Percentiles rank a stretch among this genome's conserved stretches.
These are phyloP conservation scores for Jatropha multifida DNA, from an alignment of 441 rosid species.

Conservation along the genomic window DNA sequence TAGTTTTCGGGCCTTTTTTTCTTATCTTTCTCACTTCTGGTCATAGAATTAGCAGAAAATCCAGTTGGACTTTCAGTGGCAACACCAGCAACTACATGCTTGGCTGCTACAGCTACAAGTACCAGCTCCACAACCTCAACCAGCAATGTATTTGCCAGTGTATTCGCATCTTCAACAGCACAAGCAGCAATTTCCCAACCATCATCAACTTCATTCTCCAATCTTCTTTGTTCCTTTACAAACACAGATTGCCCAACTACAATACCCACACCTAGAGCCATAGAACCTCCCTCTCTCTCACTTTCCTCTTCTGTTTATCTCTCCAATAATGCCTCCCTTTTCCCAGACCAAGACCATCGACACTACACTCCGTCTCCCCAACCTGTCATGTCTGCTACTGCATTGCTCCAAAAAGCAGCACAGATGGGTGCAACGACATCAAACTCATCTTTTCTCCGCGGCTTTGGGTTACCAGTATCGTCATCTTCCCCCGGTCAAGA, in stretches of 20 bases:
- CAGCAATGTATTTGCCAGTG: constrained; percentile 36
- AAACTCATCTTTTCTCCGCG: constrained; percentile 54
- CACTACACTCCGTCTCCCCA: constrained; percentile 41
- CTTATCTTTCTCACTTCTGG: not conserved
- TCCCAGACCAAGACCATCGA: constrained; percentile 30
- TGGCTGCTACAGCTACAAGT: constrained; percentile 19
- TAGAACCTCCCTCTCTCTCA: constrained; percentile 52
- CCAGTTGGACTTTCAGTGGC: constrained; percentile 35
- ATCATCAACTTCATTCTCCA: constrained; percentile 32
- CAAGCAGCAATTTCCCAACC: constrained; percentile 19
- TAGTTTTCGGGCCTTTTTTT: not conserved
- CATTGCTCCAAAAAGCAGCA: constrained; percentile 90
- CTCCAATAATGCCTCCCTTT: constrained; percentile 42
- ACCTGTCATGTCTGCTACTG: constrained; percentile 89
- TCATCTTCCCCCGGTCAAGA: constrained; percentile 39
- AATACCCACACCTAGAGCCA: constrained; percentile 18
- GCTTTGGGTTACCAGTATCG: constrained; percentile 61
- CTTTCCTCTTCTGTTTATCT: constrained; percentile 48
- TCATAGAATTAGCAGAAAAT: constrained; percentile 55
- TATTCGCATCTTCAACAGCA: constrained; percentile 34
- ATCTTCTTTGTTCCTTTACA: constrained; percentile 25
- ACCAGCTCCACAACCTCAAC: constrained; percentile 27
- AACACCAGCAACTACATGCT: constrained; percentile 20
- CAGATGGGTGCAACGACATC: constrained; percentile 80
- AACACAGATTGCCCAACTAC: constrained; percentile 28